Evolutionary conservation across 2,329 filamentous ascomycete genomes (phyloP), one percentile per base, ranked within the genome.

Genomic region (Hortaea sp.): DNA sequence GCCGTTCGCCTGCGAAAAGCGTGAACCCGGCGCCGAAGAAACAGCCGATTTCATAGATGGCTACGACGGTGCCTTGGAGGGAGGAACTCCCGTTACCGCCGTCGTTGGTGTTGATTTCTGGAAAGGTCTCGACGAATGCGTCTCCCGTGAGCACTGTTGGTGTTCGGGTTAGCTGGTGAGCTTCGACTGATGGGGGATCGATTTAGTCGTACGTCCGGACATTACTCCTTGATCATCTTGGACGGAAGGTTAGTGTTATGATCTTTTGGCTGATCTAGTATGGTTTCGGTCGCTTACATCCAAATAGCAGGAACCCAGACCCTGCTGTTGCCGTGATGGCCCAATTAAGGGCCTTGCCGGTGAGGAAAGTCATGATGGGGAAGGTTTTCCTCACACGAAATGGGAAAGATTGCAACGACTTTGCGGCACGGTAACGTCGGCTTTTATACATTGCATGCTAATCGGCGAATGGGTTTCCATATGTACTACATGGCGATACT

Each of bases 1-100:
- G 60, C 1, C 51, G 4, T n/a, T 35, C 32, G 32, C 32, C 32
- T 35, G n/a, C 32, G 7, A 35, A 9, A n/a, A 77, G 68, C 28
- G 71, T 67, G 5, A 69, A 56, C 30, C 75, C 58, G 2, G 68
- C 75, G 9, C 77, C 77, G 40, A 79, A 61, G 59, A 80, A 79
- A 56, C 76, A 79, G 9, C 76, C 76, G 32, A 79, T 67, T 49
- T 79, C 74, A 56, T 79, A 78, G 43, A 78, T 72, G 1, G 75
- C 75, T 0, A 73, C 75, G 4, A 77, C 72, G 0, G 74, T 52
- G 28, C 50, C 52, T 43, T 54, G 52, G 6, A 54, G 43, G 4
- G 50, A 52, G 5, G 49, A 46, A 30, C 45, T 48, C 20, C 48
- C 48, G 7, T 9, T 35, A 4, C 32, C 32, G 13, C 35, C 41